Base-by-base conservation (phyloP, 768 basidiomycete species). In the Tulasnella sp. region DNA sequence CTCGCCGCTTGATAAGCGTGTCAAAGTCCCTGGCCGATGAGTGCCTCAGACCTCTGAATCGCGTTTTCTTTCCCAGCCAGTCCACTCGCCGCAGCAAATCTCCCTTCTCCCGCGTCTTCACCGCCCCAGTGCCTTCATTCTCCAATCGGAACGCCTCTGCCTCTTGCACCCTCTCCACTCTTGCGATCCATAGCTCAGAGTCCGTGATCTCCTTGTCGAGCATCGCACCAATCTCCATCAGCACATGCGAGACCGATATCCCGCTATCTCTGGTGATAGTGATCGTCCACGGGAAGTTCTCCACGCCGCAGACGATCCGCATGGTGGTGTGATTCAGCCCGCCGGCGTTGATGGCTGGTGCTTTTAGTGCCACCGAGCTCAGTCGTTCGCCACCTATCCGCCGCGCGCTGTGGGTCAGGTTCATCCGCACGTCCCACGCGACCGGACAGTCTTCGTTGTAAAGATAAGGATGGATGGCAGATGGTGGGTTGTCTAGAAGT, bases 251-350 rank as follows among this genome's bases (percentile, higher is more conserved):
- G 60, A 79, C 81, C 1, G 80, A 80, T 48, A 75, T 60, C 8
- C 68, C 68, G 7, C 68, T 62, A 12, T 69, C 66, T 17, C 70
- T 70, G 21, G 71, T 70, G 60, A 86, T 77, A 19, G 83, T 78
- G 63, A 84, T 75, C 3, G 75, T 65, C 84, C 84, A 85, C 0
- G 84, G 84, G 68, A 85, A 84, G 2, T 75, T 68, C 55, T 78
- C 79, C 15, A 76, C 22, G 7, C 19, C 46, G 21, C 44, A 83
- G 60, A 84, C 72, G 48, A 86, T 72, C 10, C 79, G 78, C 60
- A 84, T 62, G 27, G 27, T 17, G 19, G 22, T 59, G 57, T 21
- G 21, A 31, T 42, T 55, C 54, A 43, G n/a, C n/a, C 54, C 54
- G 2, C 38, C 38, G 3, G 54, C 54, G 51, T 53, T 53, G 51